Evolutionary conservation across 2,329 filamentous ascomycete species (phyloP), one percentile per base, ranked within the genome.

Genomic region (Aspergillus uvarum): DNA sequence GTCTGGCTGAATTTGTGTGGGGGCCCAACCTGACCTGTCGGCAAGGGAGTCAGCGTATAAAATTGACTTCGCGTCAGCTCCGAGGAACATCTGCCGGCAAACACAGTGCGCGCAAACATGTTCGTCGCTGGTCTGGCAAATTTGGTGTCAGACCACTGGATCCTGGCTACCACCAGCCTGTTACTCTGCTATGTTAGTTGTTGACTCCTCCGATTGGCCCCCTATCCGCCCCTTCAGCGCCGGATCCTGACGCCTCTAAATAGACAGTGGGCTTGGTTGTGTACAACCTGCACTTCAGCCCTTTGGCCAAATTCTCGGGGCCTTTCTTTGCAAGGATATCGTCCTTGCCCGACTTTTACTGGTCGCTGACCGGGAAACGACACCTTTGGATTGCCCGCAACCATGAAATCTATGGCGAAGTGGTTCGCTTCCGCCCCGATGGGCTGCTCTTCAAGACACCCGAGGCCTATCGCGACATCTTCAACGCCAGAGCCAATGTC

Each of bases 381-480:
- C 55, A 57, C 26, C 12, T 57, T 2, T 57, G 48, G 55, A 57
- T 57, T 32, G 55, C 32, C 4, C 48, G 32, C 22, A 57, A 57
- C 16, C 55, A 57, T 47, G 21, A 35, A 14, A 29, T 57, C 31
- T 52, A 57, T 32, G 55, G 55, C 2, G 48, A 57, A 4, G 35
- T 47, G 22, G 12, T 57, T 29, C 55, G 55, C 31, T 44, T 29
- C 47, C 55, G 55, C 48, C 55, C 55, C 5, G 55, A 57, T 24
- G 55, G 48, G 2, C 14, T 57, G 14, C 48, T 57, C 7, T 57
- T 57, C 35, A 49, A 38, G 26, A 57, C 48, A 10, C 48, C 55
- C 12, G 26, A 42, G 35, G 55, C 55, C 5, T 57, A 57, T 47
- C 55, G 48, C 11, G 55, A 51, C 22, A 57, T 57, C 35, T 57